These are phyloP conservation scores for Cadophora malorum DNA, from an alignment of 2,329 filamentous ascomycete species.

Conservation along the genomic window DNA sequence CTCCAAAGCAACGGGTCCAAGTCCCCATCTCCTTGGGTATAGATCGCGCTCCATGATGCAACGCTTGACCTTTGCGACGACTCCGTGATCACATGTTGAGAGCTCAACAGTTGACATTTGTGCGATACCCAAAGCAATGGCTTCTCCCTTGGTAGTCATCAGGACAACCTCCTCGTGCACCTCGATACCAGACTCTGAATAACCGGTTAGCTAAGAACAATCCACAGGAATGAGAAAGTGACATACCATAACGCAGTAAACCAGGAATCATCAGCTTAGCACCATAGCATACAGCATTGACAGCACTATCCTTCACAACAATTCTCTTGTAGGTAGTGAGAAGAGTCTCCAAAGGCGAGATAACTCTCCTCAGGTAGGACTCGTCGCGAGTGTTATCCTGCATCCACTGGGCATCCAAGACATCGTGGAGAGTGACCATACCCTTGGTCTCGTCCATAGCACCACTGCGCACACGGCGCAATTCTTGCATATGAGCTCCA, in stretches of 20 bases:
- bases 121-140: constrained; percentile 93
- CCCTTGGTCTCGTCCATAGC: constrained; percentile 92
- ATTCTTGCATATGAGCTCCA: constrained; percentile 97
- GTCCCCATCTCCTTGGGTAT: constrained; percentile 95
- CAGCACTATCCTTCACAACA: constrained; percentile 94
- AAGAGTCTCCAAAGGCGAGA: constrained; percentile 90
- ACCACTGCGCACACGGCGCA: constrained; percentile 89
- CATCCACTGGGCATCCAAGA: constrained; percentile 94
- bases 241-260: constrained; percentile 84
- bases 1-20: constrained; percentile 89
- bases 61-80: constrained; percentile 98
- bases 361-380: constrained; percentile 87
- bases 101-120: constrained; percentile 99
- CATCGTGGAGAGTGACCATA: constrained; percentile 92
- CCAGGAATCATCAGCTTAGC: constrained; percentile 99
- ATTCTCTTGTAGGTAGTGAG: constrained; percentile 94
- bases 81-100: constrained; percentile 94
- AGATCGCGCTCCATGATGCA: constrained; percentile 99
- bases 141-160: constrained; percentile 99
- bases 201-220: constrained; percentile 40
- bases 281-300: constrained; percentile 98
- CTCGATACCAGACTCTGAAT: constrained; percentile 83
- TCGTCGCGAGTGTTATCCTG: constrained; percentile 97
- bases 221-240: background rate
- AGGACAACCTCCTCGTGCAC: constrained; percentile 95